phyloP scores from a whole-genome alignment of 2,329 filamentous ascomycete species.

The Bipolaris gigantea region DNA sequence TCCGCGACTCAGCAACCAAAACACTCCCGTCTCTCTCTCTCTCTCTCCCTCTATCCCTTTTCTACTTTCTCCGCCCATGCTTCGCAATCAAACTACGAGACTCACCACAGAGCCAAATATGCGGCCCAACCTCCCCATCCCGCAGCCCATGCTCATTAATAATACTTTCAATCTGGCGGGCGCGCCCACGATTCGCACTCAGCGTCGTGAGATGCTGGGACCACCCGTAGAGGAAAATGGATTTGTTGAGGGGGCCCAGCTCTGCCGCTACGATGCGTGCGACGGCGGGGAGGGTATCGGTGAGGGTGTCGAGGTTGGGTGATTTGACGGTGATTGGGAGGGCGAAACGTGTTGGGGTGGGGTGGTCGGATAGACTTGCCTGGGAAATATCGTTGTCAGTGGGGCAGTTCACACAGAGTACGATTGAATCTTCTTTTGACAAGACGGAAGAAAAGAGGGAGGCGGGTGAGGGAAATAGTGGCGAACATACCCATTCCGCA shows the following conservation, averaged over 20 bases:
- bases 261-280: slow-evolving; percentile 50
- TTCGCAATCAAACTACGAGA: slow-evolving; percentile 69
- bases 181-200: slow-evolving; percentile 69
- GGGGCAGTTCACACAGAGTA: no score
- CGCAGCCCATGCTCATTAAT: slow-evolving; percentile 56
- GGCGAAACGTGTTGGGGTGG: slow-evolving; percentile 56
- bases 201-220: slow-evolving; percentile 63
- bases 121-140: slow-evolving; percentile 61
- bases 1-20: background rate
- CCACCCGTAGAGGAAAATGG: slow-evolving; percentile 76
- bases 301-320: slow-evolving; percentile 47
- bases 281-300: slow-evolving; percentile 48
- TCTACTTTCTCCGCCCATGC: slow-evolving; percentile 32
- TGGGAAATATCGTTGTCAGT: slow-evolving; percentile 9
- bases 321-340: slow-evolving; percentile 62
- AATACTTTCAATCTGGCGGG: slow-evolving; percentile 64
- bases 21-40: background rate
- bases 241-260: slow-evolving; percentile 65
- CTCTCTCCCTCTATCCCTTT: background rate
- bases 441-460: background rate
- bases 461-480: no score
- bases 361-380: slow-evolving; percentile 53
- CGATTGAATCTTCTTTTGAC: no score
- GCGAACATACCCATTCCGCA: slow-evolving; percentile 23
- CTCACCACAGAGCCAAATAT: slow-evolving; percentile 66